Conservation (phyloP, 2,329 filamentous ascomycete species). For the Arthrobotrys musiformis region DNA sequence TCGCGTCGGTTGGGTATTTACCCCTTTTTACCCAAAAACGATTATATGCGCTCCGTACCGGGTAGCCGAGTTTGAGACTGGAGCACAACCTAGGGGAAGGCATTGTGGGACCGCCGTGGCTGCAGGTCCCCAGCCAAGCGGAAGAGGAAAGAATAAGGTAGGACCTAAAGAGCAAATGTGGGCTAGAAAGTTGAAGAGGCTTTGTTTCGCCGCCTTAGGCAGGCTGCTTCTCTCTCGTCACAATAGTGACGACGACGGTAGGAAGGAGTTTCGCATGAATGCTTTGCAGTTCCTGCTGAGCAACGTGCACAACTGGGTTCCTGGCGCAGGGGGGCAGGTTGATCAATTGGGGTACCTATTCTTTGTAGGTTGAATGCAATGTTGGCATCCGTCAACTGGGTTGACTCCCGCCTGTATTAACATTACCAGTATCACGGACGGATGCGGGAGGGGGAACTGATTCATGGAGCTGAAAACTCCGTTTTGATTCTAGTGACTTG, state of each 20-base stretch:
- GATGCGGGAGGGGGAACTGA: background rate
- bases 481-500: background rate
- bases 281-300: constrained; percentile 7
- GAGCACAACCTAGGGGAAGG: background rate
- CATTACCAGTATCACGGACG: too few relatives aligned
- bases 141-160: constrained; percentile 45
- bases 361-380: background rate
- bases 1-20: background rate
- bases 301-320: constrained; percentile 9
- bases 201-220: constrained; percentile 47
- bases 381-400: background rate
- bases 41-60: background rate
- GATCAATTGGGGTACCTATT: background rate
- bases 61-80: constrained; percentile 12
- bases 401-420: background rate
- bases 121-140: constrained; percentile 1
- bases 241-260: constrained; percentile 4
- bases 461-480: background rate
- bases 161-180: constrained; percentile 3
- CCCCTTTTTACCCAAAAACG: constrained; percentile 23
- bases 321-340: constrained; percentile 26
- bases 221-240: constrained; percentile 31
- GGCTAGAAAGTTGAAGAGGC: background rate
- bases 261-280: constrained; percentile 45
- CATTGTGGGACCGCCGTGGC: constrained; percentile 4